Base-by-base conservation (phyloP, 2,329 filamentous ascomycete genomes). In the Stromatinia cepivora region DNA sequence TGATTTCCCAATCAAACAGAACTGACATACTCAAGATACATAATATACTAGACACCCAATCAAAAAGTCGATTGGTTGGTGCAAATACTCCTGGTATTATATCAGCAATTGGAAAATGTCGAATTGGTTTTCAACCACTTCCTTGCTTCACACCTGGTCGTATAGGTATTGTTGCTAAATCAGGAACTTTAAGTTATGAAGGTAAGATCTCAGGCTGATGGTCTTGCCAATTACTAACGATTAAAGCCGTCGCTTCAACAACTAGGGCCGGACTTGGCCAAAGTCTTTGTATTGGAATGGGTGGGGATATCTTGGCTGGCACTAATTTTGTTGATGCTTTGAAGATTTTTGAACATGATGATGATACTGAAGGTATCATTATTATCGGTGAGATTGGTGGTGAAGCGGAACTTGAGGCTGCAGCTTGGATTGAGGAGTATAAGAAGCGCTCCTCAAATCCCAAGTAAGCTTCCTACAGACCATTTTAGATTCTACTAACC, bases 71-170 rank as follows among this genome's bases (percentile, higher is more conserved):
- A 64, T 81, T 92, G 0, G 88, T 92, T 1, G 90, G 90, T 15
- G 88, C 90, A 13, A 92, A 92, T 77, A 88, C 88, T 28, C 90
- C 90, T 0, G 90, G 90, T 0, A 92, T 92, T 69, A 92, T 92
- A 71, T 91, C 90, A 28, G 86, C 90, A 0, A 85, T 89, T 70
- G 89, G 89, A 0, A 86, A 84, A 74, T 92, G 90, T 74, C 84
- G 88, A 57, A 88, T 91, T 76, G 91, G 92, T 0, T 93, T 94
- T 77, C 91, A 93, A 78, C 92, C 92, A 7, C 81, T 94, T 17
- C 86, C 89, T 0, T 92, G 88, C 70, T 94, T 93, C 76, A 81
- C 84, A 8, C 86, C 90, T 1, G 90, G 90, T 0, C 84, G 86
- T 70, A 82, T 92, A 68, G 90, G 89, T 1, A 90, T 93, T 66